Evolutionary conservation across 106 monocot species (phyloP).

Genomic region (Dioscorea dumetorum): DNA sequence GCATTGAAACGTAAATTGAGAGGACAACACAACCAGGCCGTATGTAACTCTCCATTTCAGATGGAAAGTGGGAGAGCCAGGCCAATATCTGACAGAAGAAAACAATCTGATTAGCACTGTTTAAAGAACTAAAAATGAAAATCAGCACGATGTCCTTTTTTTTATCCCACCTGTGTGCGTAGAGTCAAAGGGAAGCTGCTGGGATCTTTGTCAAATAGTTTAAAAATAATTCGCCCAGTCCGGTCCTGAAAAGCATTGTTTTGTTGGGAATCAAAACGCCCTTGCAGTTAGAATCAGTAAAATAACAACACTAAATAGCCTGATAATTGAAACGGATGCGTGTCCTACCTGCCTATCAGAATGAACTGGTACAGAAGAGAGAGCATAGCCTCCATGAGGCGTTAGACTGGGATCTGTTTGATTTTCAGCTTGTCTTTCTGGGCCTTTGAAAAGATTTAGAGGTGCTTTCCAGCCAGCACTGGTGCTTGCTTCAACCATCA

Average conservation of each 20-base stretch:
- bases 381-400: slow-evolving; percentile 23
- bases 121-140: background rate
- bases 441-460: slow-evolving; percentile 36
- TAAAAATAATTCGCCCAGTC: slow-evolving; percentile 85
- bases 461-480: slow-evolving; percentile 31
- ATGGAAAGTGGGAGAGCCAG: slow-evolving; percentile 87
- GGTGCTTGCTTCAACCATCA: slow-evolving; percentile 44
- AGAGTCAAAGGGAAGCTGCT: slow-evolving; percentile 69
- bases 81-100: slow-evolving; percentile 54
- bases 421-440: slow-evolving; percentile 25
- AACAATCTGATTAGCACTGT: background rate
- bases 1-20: slow-evolving; percentile 82
- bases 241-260: slow-evolving; percentile 47
- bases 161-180: slow-evolving; percentile 44
- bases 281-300: no score
- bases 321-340: no score
- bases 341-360: slow-evolving; percentile 63
- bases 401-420: slow-evolving; percentile 8
- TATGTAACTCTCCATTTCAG: slow-evolving; percentile 97
- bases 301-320: no score
- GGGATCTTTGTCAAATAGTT: slow-evolving; percentile 93
- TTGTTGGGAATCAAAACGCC: no score
- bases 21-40: slow-evolving; percentile 92
- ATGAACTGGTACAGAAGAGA: slow-evolving; percentile 77
- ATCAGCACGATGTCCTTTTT: no score